Base-by-base conservation (phyloP, 768 basidiomycete species). In the Agrocybe praecox region DNA sequence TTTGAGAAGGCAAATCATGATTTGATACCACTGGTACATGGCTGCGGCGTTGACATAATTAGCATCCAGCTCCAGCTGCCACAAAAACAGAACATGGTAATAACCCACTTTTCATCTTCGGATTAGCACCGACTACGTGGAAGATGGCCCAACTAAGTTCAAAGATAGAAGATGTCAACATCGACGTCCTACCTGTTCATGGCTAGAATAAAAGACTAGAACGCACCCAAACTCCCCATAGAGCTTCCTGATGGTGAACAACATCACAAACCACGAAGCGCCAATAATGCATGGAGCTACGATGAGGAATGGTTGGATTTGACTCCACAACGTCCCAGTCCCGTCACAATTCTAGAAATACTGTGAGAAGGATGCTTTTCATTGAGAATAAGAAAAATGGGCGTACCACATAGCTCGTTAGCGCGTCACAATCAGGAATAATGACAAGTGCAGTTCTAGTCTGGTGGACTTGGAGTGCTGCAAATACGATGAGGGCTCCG, bases 1-100 rank as follows among this genome's bases (percentile, higher is more conserved):
- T 69, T 93, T 94, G 63, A 94, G 82, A 51, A 94, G 80, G 66
- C 90, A 93, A 46, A 94, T 85, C 80, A 93, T 83, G 64, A 94
- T 84, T 73, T 94, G 89, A 66, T 94, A 94, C 72, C 77, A 92
- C 64, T 89, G 89, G 69, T 92, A 94, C 92, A 94, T 94, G 29
- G 82, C 92, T 94, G 61, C 57, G 57, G 46, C 55, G 23, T 60
- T 51, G n/a, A 40, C 36, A 62, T 33, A 60, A 34, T 54, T 45
- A 29, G 58, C 57, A 26, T 60, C 44, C 15, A 61, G 46, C 47
- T 60, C 44, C 15, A 61, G 46, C 47, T n/a, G 9, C 9, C 26
- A 29, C 9, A 29, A 29, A 43, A 23, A 7, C 29, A 15, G 17
- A 2, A 40, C 15, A 14, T 33, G 23, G 18, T 15, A 21, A 32